Evolutionary conservation across 495 filamentous ascomycete genomes (phyloP), one percentile per base, ranked within the genome.

Genomic region (Podospora didyma): DNA sequence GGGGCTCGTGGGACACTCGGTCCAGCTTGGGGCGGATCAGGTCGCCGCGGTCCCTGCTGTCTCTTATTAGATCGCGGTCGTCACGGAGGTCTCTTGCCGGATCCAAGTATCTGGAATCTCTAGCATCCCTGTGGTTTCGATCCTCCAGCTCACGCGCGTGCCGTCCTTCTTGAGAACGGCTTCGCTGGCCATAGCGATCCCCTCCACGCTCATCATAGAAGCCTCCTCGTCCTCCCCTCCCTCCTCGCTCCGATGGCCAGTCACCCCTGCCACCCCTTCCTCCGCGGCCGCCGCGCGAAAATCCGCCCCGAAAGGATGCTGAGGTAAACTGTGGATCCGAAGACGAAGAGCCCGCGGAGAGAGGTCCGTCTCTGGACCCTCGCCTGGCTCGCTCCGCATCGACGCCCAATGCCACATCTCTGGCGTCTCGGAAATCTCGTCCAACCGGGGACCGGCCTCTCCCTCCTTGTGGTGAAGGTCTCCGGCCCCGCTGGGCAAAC

Each of bases 151-250:
- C 82, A 58, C 74, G 74, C 23, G 67, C 72, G 69, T 73, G 81
- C 49, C 86, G 81, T 28, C 80, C 77, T 61, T 90, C 87, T 46
- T 87, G 83, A 35, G 89, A 91, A 28, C 86, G 80, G 64, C 87
- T 88, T 47, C 88, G 79, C 37, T 76, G 74, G 48, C 85, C 81
- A 45, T 76, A 75, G 51, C 75, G 71, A 45, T 78, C 70, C 19
- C 61, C 56, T 11, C 86, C 80, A 46, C 90, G 88, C 56, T 89
- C 86, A 7, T 83, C 74, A 62, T 80, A 85, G 0, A 75, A 75
- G 5, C 19, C 52, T 7, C 51, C 62, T 26, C 67, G 57, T 3
- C 81, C 80, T 54, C 87, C 78, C 7, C 84, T 82, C 55, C 78
- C 78, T 39, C 84, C 81, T 58, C 79, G 76, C 46, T 87, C 86